Conservation (phyloP, 2,329 filamentous ascomycete genomes). For the Epicoccum sorghinum region DNA sequence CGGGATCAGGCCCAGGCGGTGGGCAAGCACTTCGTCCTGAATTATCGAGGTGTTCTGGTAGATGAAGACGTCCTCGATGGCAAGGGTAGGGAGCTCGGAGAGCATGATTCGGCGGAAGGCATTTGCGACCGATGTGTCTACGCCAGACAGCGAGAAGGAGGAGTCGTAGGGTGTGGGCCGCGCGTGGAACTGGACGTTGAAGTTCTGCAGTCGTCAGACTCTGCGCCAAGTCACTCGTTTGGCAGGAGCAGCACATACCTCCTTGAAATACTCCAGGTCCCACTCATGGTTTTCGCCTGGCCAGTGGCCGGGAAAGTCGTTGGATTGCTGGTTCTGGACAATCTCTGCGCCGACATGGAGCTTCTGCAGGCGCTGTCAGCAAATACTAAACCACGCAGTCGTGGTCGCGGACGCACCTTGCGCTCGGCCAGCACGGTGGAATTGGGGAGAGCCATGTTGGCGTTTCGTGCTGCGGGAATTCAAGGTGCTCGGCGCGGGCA, state of each 20-base stretch:
- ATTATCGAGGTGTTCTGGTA: conserved; percentile 98
- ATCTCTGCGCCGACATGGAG: conserved; percentile 89
- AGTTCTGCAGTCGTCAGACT: conserved; percentile 53
- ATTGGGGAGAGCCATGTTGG: conserved; percentile 51
- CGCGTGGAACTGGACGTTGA: conserved; percentile 82
- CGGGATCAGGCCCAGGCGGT: conserved; percentile 87
- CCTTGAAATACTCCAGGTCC: conserved; percentile 73
- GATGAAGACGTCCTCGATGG: conserved; percentile 92
- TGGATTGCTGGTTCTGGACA: conserved; percentile 85
- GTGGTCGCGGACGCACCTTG: conserved; percentile 56
- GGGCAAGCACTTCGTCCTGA: conserved; percentile 94
- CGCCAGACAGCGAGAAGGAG: conserved; percentile 87
- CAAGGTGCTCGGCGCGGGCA: conserved; percentile 22
- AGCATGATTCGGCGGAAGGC: conserved; percentile 96
- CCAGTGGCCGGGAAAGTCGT: conserved; percentile 90
- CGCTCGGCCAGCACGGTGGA: conserved; percentile 65
- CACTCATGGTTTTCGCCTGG: conserved; percentile 86
- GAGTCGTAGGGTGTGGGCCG: conserved; percentile 74
- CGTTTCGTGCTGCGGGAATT: conserved; percentile 11
- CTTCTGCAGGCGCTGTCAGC: conserved; percentile 60
- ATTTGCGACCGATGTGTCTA: conserved; percentile 93
- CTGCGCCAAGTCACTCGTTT: background rate
- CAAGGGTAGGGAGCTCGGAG: conserved; percentile 90
- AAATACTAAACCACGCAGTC: background rate
- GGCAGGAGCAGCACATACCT: conserved; percentile 47